phyloP scores from a whole-genome alignment of 257 asterid species.

The Euphrasia confusa region DNA sequence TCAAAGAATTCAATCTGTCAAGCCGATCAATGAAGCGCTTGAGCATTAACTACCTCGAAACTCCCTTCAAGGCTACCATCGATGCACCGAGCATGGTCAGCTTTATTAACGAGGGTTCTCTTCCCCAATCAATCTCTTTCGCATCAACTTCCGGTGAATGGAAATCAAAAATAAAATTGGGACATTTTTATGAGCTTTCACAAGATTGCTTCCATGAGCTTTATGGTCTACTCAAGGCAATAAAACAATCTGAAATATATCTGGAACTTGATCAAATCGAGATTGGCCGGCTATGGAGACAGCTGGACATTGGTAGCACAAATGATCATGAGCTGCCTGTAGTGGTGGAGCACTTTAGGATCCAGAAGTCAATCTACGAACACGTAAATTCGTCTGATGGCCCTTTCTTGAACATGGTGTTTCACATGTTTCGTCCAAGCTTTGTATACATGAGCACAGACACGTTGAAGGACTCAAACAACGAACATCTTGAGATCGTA shows the following conservation, averaged over 20 bases:
- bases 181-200: too few species aligned
- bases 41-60: not conserved
- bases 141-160: not conserved
- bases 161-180: not conserved
- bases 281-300: too few species aligned
- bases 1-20: too few species aligned
- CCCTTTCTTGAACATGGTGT: too few species aligned
- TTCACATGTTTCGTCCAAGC: too few species aligned
- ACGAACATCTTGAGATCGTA: too few species aligned
- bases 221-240: not conserved
- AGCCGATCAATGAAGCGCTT: not conserved
- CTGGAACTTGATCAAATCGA: not conserved
- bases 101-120: not conserved
- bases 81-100: not conserved
- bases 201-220: not conserved
- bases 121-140: not conserved
- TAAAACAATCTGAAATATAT: not conserved
- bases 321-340: not conserved
- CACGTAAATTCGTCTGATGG: too few species aligned
- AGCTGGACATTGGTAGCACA: too few species aligned
- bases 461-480: too few species aligned
- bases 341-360: not conserved
- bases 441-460: too few species aligned
- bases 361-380: too few species aligned
- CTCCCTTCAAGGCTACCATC: not conserved